Evolutionary conservation across 768 basidiomycete genomes (phyloP), one percentile per base, ranked within the genome.

Genomic region (Phaeolepiota aurea): DNA sequence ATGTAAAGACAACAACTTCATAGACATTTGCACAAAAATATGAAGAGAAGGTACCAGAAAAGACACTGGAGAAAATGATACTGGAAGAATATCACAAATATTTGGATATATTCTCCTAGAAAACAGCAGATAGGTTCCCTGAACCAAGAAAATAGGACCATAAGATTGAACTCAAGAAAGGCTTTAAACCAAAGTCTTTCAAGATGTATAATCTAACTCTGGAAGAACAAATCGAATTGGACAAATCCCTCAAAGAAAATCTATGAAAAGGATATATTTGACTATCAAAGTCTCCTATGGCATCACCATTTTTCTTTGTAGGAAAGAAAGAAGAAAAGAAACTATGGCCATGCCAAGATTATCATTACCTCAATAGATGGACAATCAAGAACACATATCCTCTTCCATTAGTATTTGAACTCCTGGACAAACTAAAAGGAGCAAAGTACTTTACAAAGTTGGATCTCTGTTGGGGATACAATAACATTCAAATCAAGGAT

Each of bases 401-500:
- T 0, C 42, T 65, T 2, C 62, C 58, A 0, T 46, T 63, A 0
- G 56, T 65, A 34, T 38, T 32, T 4, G 51, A 62, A 5, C 38
- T 62, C 12, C 36, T 63, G 16, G 44, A 54, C 14, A 55, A 54
- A 15, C 40, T 63, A 0, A 22, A 40, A 1, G 45, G 44, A 10
- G 52, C 57, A 14, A 43, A 45, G 7, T 38, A 54, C 15, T 68
- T 63, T 44, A 56, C 58, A 0, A 60, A 59, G 32, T 41, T 74
- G 15, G 64, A 75, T 46, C 52, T 74, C 3, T 43, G 54, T 7
- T 56, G 55, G 37, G 64, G 61, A 0, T 74, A 61, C 45, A 59
- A 70, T 44, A 61, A 64, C 5, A 32, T 56, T 16, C 20, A 47
- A 3, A 52, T 74, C 18, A 58, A 56, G 19, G 54, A 63, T 32